Evolutionary conservation across 2,329 filamentous ascomycete species (phyloP).

Genomic region (Trichoderma hamatum): DNA sequence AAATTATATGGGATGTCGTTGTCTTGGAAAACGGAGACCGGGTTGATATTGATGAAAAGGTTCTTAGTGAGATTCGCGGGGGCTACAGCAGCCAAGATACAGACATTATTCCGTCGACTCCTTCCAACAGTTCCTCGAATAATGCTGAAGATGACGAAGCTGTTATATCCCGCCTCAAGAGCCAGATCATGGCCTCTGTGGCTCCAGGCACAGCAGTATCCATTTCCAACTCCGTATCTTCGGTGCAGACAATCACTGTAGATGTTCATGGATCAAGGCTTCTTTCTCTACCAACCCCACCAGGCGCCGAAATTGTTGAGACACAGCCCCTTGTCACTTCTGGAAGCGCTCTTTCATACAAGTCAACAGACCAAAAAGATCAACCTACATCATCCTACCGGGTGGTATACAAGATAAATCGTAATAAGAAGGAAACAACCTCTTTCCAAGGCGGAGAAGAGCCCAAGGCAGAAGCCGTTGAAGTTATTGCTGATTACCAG

Average conservation of each 20-base stretch:
- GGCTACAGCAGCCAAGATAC: neutral
- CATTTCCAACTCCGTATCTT: constrained; percentile 61
- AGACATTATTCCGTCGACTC: neutral
- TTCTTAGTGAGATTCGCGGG: neutral
- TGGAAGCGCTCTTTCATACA: constrained; percentile 19
- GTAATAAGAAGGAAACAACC: constrained; percentile 52
- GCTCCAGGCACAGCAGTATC: constrained; percentile 61
- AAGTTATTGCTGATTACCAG: neutral
- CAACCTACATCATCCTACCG: constrained; percentile 46
- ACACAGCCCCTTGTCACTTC: constrained; percentile 39
- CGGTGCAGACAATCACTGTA: constrained; percentile 66
- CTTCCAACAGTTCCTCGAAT: neutral
- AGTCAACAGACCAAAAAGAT: constrained; percentile 32
- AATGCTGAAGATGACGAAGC: constrained; percentile 46
- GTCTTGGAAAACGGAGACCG: constrained; percentile 61
- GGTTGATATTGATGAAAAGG: constrained; percentile 55
- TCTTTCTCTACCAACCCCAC: constrained; percentile 56
- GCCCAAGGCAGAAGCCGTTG: constrained; percentile 34
- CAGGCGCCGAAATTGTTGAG: constrained; percentile 62
- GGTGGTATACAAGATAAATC: constrained; percentile 62
- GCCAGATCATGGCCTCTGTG: constrained; percentile 58
- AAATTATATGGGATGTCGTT: constrained; percentile 68
- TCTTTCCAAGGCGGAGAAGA: constrained; percentile 43
- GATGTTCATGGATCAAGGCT: constrained; percentile 59
- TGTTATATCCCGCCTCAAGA: constrained; percentile 49